These are phyloP conservation scores for Fusarium sp. DNA, from an alignment of 2,329 filamentous ascomycete genomes.

Conservation along the genomic window DNA sequence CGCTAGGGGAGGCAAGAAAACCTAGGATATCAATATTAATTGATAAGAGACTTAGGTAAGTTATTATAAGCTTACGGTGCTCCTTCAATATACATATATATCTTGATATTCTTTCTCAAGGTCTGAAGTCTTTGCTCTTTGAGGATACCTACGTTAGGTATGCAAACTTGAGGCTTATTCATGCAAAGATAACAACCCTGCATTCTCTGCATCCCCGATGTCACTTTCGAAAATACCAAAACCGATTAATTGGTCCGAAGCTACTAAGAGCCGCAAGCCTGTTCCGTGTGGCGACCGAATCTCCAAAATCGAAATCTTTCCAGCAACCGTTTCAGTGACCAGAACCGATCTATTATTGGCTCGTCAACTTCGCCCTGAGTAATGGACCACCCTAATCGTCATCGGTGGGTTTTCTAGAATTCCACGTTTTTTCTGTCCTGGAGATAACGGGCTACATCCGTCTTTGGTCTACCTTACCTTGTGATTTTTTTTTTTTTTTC, in stretches of 20 bases:
- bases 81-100: background rate
- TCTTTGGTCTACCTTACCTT: background rate
- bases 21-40: background rate
- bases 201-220: conserved; percentile 8
- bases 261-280: background rate
- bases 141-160: background rate
- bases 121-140: background rate
- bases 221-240: conserved; percentile 3
- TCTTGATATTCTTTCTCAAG: no score
- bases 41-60: no score
- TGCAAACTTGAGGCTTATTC: background rate
- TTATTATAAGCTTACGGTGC: background rate
- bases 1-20: background rate
- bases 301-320: conserved; percentile 1
- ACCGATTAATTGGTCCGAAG: background rate
- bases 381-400: conserved; percentile 27
- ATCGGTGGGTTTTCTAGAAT: conserved; percentile 32
- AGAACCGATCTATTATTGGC: conserved; percentile 10
- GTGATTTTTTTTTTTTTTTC: background rate
- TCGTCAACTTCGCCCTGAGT: conserved; percentile 13
- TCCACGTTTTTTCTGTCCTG: conserved; percentile 2
- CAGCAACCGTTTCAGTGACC: background rate
- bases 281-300: conserved; percentile 21
- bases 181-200: conserved; percentile 8
- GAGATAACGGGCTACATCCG: conserved; percentile 12